A percentile compares a stretch with the other conserved stretches of the same genome.
These are phyloP conservation scores for Ustilago nuda DNA, from an alignment of 1,284 basidiomycete species.

Conservation along the genomic window DNA sequence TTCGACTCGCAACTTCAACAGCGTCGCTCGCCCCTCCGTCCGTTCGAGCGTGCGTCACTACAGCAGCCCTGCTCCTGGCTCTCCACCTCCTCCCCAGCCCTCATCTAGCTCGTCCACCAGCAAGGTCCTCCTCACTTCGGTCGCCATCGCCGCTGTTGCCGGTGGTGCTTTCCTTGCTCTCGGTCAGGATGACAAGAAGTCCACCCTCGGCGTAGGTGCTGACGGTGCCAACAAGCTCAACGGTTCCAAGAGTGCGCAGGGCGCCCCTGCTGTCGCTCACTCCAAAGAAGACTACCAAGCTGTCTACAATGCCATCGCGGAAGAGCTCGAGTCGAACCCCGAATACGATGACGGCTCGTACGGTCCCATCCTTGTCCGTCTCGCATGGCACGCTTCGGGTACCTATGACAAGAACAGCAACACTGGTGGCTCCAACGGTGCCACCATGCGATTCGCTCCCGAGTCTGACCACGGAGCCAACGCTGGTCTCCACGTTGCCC, in stretches of 20 bases:
- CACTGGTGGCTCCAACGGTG: conserved; percentile 78
- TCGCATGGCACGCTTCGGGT: conserved; percentile 87
- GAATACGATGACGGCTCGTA: conserved; percentile 63
- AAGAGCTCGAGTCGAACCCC: conserved; percentile 58
- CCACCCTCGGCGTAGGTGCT: conserved; percentile 50
- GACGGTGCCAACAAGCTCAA: conserved; percentile 52
- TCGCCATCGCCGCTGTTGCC: conserved; percentile 47
- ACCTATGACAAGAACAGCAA: conserved; percentile 80
- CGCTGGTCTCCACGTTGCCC: conserved; percentile 84
- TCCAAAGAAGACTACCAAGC: conserved; percentile 64
- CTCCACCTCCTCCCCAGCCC: conserved; percentile 42
- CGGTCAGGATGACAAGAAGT: conserved; percentile 47
- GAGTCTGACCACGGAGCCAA: conserved; percentile 84
- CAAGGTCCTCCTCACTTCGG: conserved; percentile 50
- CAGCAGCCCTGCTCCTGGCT: conserved; percentile 46
- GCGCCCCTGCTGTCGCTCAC: conserved; percentile 34
- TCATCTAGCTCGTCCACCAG: conserved; percentile 43
- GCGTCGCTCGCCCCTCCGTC: conserved; percentile 37
- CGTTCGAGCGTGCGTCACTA: conserved; percentile 51
- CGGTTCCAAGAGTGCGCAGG: conserved; percentile 41
- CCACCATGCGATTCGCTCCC: conserved; percentile 67
- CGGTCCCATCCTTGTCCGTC: conserved; percentile 80
- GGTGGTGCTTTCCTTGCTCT: conserved; percentile 51
- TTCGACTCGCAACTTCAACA: conserved; percentile 38
- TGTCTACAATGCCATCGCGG: conserved; percentile 67